Evolutionary conservation across 495 filamentous ascomycete genomes (phyloP), one percentile per base, ranked within the genome.

Genomic region (Chaetomium cochliodes): DNA sequence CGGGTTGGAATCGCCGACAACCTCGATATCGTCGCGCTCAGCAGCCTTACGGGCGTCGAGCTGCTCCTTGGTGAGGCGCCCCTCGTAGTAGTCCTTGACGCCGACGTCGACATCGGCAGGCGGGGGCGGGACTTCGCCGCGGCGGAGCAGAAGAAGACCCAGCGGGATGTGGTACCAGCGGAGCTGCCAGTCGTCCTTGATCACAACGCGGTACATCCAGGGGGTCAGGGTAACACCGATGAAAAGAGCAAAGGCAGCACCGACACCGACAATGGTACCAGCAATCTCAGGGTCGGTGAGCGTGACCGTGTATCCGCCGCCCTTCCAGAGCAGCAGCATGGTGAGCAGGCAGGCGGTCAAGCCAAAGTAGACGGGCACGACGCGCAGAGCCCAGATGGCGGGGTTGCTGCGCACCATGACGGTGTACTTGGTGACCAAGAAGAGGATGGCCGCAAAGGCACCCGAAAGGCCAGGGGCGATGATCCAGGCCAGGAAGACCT

Each of bases 281-380:
- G 70, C 78, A 18, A 82, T 22, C 54, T 70, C 44, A n/a, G 70
- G 78, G 30, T 81, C 79, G 37, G 76, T 81, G 20, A 87, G 72
- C 23, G 63, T 73, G 65, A 79, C 74, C 60, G 60, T 74, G 76
- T 67, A 79, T 74, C 55, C 70, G 69, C 72, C 72, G 30, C 82
- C 82, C 71, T 87, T 85, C 78, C 81, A 81, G 65, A 88, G 78
- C 47, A 90, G 83, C 68, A 88, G 82, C 73, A 90, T 85, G 52
- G 85, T 83, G 44, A 88, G 81, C 42, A 91, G 82, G 42, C 76
- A 79, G 37, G 80, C 84, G 3, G 88, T 85, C 56, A 86, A 62
- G 52, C 79, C 84, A 41, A 90, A 84, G 74, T 87, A 91, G 65
- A 87, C 60, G 20, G 88, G 86, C 37, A 88, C 80, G 61, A 81